Percentiles rank a stretch among this genome's conserved stretches.
phyloP scores from a whole-genome alignment of 2,329 filamentous ascomycete genomes.

The Mariannaea elegans region DNA sequence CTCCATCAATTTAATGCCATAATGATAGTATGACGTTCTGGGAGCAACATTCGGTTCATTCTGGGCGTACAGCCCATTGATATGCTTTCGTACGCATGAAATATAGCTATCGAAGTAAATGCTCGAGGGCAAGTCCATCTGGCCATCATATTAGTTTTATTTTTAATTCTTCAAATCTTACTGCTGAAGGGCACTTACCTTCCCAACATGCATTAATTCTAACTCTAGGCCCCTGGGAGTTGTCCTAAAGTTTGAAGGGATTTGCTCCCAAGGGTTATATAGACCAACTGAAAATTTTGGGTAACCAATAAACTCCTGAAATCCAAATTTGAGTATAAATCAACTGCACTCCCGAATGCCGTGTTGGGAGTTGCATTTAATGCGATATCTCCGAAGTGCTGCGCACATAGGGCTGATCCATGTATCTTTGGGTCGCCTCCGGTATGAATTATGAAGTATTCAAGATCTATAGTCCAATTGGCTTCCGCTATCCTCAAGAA shows the following conservation, averaged over 20 bases:
- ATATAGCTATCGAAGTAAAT: conserved; percentile 54
- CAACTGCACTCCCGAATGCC: conserved; percentile 47
- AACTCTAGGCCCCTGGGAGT: conserved; percentile 61
- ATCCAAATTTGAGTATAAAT: conserved; percentile 48
- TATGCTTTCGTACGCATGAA: conserved; percentile 51
- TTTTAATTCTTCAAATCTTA: background rate
- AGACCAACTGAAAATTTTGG: conserved; percentile 46
- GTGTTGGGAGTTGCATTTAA: conserved; percentile 38
- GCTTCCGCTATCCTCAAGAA: background rate
- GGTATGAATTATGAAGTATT: conserved; percentile 52
- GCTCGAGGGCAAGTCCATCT: conserved; percentile 50
- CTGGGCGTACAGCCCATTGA: conserved; percentile 54
- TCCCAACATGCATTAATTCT: conserved; percentile 60
- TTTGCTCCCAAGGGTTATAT: conserved; percentile 45
- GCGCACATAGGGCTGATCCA: conserved; percentile 50
- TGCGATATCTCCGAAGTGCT: conserved; percentile 50
- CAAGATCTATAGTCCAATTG: conserved; percentile 53
- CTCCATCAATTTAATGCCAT: conserved; percentile 53
- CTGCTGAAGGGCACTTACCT: conserved; percentile 53
- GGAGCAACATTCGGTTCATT: conserved; percentile 30
- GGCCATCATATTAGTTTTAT: conserved; percentile 24
- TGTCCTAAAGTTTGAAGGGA: conserved; percentile 47
- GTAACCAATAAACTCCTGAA: conserved; percentile 45
- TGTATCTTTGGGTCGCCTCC: conserved; percentile 43
- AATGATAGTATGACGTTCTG: conserved; percentile 51